phyloP scores from a whole-genome alignment of 345 rosid species.

The Syzygium aqueum region DNA sequence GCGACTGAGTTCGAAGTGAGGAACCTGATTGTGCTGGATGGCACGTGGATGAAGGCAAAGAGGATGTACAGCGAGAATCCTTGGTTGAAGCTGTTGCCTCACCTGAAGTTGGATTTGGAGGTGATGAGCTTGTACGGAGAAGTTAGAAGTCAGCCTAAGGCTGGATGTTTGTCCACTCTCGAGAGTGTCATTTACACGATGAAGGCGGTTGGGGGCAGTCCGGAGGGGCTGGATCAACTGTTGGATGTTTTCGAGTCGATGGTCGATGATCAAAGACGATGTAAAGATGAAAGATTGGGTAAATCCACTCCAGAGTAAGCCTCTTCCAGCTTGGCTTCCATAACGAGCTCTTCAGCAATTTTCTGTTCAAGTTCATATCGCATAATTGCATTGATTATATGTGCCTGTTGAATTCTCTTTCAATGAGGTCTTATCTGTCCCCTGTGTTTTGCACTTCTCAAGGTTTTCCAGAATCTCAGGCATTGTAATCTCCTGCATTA shows the following conservation, averaged over 20 bases:
- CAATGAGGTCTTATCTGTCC: neutral
- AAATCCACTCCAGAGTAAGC: neutral
- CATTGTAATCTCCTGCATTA: neutral
- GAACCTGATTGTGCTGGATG: constrained; percentile 79
- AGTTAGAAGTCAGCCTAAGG: constrained; percentile 69
- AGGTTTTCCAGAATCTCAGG: neutral
- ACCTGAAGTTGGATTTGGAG: constrained; percentile 57
- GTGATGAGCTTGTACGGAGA: constrained; percentile 56
- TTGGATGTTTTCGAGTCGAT: constrained; percentile 71
- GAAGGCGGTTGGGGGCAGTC: constrained; percentile 47
- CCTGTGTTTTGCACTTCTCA: neutral
- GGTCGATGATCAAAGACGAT: constrained; percentile 72
- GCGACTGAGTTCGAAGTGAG: constrained; percentile 30
- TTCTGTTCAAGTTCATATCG: neutral
- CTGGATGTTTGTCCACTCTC: constrained; percentile 66
- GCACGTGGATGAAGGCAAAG: constrained; percentile 81
- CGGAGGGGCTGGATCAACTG: constrained; percentile 41
- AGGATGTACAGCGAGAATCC: constrained; percentile 78
- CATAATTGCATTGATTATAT: neutral
- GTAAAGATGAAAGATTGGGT: constrained; percentile 43
- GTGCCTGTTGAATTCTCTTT: neutral
- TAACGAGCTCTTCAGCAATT: neutral
- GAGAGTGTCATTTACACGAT: constrained; percentile 68
- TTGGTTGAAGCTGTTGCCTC: constrained; percentile 77
- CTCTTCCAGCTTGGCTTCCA: neutral